A percentile compares a stretch with the other conserved stretches of the same genome.
These are phyloP conservation scores for Xanthoconium separans DNA, from an alignment of 1,284 basidiomycete species.

Conservation along the genomic window DNA sequence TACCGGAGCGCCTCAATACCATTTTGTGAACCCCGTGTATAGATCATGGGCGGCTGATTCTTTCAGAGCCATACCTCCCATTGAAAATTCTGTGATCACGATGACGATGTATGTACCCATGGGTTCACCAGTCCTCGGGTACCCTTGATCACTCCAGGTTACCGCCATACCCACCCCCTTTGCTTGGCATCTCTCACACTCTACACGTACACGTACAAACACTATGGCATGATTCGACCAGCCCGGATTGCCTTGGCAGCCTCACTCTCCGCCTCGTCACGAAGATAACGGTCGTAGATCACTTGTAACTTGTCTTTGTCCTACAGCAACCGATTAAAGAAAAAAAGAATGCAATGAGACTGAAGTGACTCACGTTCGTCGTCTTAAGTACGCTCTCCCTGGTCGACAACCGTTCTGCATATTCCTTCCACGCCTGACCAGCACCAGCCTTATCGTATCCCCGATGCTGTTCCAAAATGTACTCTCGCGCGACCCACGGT, in stretches of 20 bases:
- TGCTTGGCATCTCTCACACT: slow-evolving; percentile 4
- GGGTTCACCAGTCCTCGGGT: no score
- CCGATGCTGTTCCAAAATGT: slow-evolving; percentile 49
- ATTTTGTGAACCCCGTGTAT: no score
- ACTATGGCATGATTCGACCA: slow-evolving; percentile 47
- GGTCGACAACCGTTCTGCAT: slow-evolving; percentile 40
- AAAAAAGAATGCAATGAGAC: neutral
- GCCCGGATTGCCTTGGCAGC: slow-evolving; percentile 57
- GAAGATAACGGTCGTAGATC: slow-evolving; percentile 56
- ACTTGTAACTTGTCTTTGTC: slow-evolving; percentile 46
- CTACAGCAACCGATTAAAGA: slow-evolving; percentile 26
- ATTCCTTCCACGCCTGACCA: slow-evolving; percentile 46
- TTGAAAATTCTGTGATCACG: no score
- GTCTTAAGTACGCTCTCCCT: slow-evolving; percentile 52
- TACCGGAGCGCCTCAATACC: no score
- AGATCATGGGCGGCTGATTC: no score
- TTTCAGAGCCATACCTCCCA: no score
- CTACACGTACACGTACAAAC: no score
- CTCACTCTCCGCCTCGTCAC: slow-evolving; percentile 59
- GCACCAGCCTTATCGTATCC: slow-evolving; percentile 47
- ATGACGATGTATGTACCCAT: no score
- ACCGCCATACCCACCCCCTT: no score
- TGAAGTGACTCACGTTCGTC: slow-evolving; percentile 43
- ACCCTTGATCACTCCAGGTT: no score
- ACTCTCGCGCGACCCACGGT: slow-evolving; percentile 57